These are phyloP conservation scores for Russula emetica DNA, from an alignment of 768 basidiomycete species.

Conservation along the genomic window DNA sequence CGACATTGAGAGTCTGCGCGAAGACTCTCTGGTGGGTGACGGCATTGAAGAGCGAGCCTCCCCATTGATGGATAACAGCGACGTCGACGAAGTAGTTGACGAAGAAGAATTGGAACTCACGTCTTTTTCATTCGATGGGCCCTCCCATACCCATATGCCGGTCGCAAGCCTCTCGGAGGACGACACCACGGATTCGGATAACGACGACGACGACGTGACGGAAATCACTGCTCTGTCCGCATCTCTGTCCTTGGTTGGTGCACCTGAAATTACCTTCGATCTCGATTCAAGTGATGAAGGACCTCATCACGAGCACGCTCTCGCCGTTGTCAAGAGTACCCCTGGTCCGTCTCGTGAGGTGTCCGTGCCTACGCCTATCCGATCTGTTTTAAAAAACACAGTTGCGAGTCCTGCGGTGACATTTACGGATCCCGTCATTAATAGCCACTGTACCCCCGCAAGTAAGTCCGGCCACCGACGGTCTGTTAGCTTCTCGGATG, in stretches of 20 bases:
- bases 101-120: constrained; percentile 64
- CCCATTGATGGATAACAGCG: constrained; percentile 28
- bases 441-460: constrained; percentile 53
- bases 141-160: constrained; percentile 43
- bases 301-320: constrained; percentile 19
- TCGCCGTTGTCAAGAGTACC: constrained; percentile 16
- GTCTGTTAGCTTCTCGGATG: constrained; percentile 97
- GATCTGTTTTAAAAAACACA: constrained; percentile 42
- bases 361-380: constrained; percentile 37
- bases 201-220: constrained; percentile 28
- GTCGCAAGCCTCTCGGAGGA: constrained; percentile 32
- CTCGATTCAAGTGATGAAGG: constrained; percentile 25
- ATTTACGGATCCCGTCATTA: constrained; percentile 49
- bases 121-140: constrained; percentile 69
- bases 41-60: constrained; percentile 19
- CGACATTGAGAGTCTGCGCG: constrained; percentile 82
- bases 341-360: constrained; percentile 15
- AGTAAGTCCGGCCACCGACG: constrained; percentile 53
- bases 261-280: constrained; percentile 16
- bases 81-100: constrained; percentile 52
- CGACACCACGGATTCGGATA: constrained; percentile 42
- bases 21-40: constrained; percentile 34
- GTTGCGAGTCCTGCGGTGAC: constrained; percentile 54
- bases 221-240: constrained; percentile 29
- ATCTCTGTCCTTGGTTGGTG: constrained; percentile 25